Evolutionary conservation across 75 land plant genomes (phyloP).

Genomic region (Pinus taeda): DNA sequence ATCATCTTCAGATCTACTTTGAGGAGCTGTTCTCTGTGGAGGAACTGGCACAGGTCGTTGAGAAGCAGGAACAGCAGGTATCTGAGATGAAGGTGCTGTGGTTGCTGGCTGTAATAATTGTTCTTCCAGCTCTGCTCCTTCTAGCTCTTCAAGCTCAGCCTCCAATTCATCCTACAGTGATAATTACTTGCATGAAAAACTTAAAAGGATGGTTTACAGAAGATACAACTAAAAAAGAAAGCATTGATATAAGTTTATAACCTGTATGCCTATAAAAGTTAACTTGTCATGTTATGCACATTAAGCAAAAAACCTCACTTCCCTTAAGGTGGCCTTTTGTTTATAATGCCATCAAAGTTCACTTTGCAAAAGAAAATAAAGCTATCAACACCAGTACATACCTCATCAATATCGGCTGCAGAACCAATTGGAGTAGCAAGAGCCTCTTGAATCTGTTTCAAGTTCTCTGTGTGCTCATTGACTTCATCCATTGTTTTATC

Average conservation of each 20-base stretch:
- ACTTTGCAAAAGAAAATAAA: no score
- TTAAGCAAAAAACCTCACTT: no score
- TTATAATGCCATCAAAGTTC: no score
- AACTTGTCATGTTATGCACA: no score
- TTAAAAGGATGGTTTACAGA: no score
- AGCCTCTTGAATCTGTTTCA: conserved; percentile 36
- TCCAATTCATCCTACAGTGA: conserved; percentile 24
- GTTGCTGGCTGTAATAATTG: conserved; percentile 30
- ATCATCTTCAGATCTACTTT: conserved; percentile 4
- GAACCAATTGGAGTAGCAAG: conserved; percentile 25
- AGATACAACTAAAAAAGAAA: no score
- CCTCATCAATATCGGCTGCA: conserved; percentile 36
- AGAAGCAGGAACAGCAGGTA: neutral
- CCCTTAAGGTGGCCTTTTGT: no score
- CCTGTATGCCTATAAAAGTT: no score
- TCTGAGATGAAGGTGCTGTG: conserved; percentile 11
- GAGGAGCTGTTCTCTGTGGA: neutral
- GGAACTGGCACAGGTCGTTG: neutral
- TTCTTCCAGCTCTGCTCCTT: conserved; percentile 14
- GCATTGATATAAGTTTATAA: no score
- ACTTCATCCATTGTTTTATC: conserved; percentile 38
- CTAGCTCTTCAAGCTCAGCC: conserved; percentile 26
- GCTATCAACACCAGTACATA: no score
- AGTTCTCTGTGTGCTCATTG: conserved; percentile 28
- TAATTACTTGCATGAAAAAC: no score